Evolutionary conservation across 208 protist species (phyloP), one percentile per base, ranked within the genome.

Genomic region (Acanthamoeba lenticulata): DNA sequence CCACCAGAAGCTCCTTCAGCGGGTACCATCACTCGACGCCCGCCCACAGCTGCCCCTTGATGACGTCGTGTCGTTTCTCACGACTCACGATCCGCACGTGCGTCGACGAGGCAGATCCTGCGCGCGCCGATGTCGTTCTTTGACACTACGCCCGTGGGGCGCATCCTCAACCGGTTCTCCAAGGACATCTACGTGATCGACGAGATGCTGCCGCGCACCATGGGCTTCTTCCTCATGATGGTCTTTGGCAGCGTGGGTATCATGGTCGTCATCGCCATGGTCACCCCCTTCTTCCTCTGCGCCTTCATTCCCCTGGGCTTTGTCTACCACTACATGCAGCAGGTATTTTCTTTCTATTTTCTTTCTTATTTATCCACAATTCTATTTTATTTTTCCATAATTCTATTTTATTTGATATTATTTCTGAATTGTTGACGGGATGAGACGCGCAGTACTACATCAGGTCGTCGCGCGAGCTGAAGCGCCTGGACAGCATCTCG

Each of bases 101-200:
- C 95, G 96, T 90, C 7, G 95, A 36, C 95, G 36, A 55, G 27
- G 21, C 24, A 81, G 27, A 72, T 97, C 0, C 27, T 98, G 6
- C 94, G 93, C 29, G 96, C 97, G 55, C 97, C 97, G 40, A 96
- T 97, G 95, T 95, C 93, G 21, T 98, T 97, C 94, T 98, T 98
- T 94, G 97, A 98, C 69, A 97, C 95, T 0, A 98, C 97, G 27
- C 97, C 97, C 24, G 92, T 96, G 0, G 97, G 97, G n/a, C 96
- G 97, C 65, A 95, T 98, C 47, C 81, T 97, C 7, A 98, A 97
- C 94, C 95, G 97, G 72, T 98, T 98, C 57, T 77, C 65, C 1
- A 96, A 95, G 55, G 97, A 97, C 83, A 93, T 95, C 1, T 65
- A 95, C 94, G 24, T 92, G 1, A 77, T 95, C 36, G 42, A 67